phyloP scores from a whole-genome alignment of 2,329 filamentous ascomycete species.

The Hypoxylon sp. region DNA sequence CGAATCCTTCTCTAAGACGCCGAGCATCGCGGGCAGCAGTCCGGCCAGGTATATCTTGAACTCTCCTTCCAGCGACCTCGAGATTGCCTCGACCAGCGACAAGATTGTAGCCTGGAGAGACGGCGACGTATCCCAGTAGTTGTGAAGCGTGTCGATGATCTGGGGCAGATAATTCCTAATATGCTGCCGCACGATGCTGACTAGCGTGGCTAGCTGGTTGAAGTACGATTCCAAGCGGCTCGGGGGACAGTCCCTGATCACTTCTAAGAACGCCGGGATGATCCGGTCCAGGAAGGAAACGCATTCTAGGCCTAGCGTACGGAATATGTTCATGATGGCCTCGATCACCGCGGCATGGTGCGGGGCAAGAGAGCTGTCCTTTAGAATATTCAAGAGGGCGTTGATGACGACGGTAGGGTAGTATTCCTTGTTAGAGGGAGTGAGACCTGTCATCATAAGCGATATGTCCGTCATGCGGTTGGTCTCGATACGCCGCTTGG shows the following conservation, averaged over 20 bases:
- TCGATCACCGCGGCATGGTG: slow-evolving; percentile 96
- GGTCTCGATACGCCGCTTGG: slow-evolving; percentile 73
- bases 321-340: slow-evolving; percentile 98
- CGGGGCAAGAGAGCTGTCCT: slow-evolving; percentile 88
- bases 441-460: slow-evolving; percentile 96
- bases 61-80: slow-evolving; percentile 92
- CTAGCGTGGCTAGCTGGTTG: slow-evolving; percentile 92
- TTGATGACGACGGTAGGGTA: slow-evolving; percentile 99
- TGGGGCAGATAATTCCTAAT: slow-evolving; percentile 90
- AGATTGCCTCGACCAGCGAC: slow-evolving; percentile 91
- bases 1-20: slow-evolving; percentile 88
- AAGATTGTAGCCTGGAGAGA: slow-evolving; percentile 92
- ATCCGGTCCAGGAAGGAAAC: slow-evolving; percentile 95
- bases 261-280: slow-evolving; percentile 90
- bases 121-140: slow-evolving; percentile 87
- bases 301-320: slow-evolving; percentile 94
- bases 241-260: slow-evolving; percentile 84
- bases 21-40: slow-evolving; percentile 92
- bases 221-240: slow-evolving; percentile 94
- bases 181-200: slow-evolving; percentile 95
- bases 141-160: slow-evolving; percentile 86
- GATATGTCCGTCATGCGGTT: slow-evolving; percentile 89
- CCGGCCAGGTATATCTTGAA: slow-evolving; percentile 96
- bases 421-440: slow-evolving; percentile 97
- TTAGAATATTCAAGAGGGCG: slow-evolving; percentile 90